Base-by-base conservation (phyloP, 2,329 filamentous ascomycete genomes). In the Spiromastix sp. region DNA sequence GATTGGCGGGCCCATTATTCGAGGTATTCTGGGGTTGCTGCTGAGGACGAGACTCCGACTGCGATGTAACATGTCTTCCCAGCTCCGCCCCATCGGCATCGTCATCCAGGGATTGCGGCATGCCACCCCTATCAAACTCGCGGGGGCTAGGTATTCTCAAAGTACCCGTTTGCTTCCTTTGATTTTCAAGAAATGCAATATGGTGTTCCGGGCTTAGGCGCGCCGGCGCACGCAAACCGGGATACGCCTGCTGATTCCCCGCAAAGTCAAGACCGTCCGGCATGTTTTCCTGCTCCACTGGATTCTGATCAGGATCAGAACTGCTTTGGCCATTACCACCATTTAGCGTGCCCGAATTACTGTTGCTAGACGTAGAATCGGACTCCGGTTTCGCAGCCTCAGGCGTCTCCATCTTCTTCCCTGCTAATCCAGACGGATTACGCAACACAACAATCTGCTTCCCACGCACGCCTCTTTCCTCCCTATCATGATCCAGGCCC, bases 101-200 rank as follows among this genome's bases (percentile, higher is more conserved):
- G 2, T 34, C 32, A 8, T 43, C 66, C 10, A 83, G 54, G 13
- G 68, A 61, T 46, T 77, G 62, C 3, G 87, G 87, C 7, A 78
- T 67, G 41, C 85, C 71, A 17, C 89, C 91, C 33, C 77, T 75
- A 48, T 98, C 91, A 32, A 81, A 87, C 52, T 96, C 91, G 48
- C 87, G 71, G 1, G 91, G 91, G 13, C 87, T 87, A 0, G 91
- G 91, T 48, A 98, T 96, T 26, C 85, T 80, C 28, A 96, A 64
- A 0, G 86, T 77, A 21, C 79, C 77, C 35, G 77, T 79, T 37
- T 82, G 79, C 42, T 77, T 76, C 24, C 86, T 75, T 55, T 95
- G 89, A 20, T 81, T 79, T 55, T 94, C 77, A 10, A 95, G 57
- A 49, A 96, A 91, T 4, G 82, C 82, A 50, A 95, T 93, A 51